Conservation (phyloP, 805 yeast genomes). For the Saturnispora ahearnii region DNA sequence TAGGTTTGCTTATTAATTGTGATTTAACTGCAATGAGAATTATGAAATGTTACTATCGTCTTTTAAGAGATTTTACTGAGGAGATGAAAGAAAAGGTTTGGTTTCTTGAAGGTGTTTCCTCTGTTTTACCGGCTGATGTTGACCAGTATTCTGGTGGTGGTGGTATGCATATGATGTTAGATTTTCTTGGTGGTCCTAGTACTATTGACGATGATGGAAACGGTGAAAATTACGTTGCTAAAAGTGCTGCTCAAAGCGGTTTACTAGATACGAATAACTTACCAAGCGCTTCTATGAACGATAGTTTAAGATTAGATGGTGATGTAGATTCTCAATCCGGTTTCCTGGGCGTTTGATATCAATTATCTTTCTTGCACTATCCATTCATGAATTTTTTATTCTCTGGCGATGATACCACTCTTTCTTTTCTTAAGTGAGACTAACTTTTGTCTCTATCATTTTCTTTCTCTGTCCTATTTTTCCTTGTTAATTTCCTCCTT, state of each 20-base stretch:
- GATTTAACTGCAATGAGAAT: constrained; percentile 85
- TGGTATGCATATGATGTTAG: constrained; percentile 88
- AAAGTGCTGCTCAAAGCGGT: constrained; percentile 35
- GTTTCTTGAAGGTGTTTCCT: constrained; percentile 88
- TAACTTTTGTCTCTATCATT: background rate
- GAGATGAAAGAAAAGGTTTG: constrained; percentile 87
- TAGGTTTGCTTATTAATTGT: constrained; percentile 71
- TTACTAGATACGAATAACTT: constrained; percentile 45
- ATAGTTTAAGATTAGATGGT: constrained; percentile 43
- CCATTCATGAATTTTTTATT: background rate
- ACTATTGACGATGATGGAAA: constrained; percentile 26
- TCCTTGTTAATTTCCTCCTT: background rate
- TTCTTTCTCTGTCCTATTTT: background rate
- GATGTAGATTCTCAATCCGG: constrained; percentile 29
- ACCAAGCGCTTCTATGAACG: constrained; percentile 40
- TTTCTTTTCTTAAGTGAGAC: background rate
- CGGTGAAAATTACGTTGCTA: constrained; percentile 36
- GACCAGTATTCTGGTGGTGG: constrained; percentile 88
- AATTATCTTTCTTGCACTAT: background rate
- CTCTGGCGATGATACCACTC: background rate
- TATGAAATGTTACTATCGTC: constrained; percentile 78
- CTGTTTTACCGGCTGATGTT: constrained; percentile 83
- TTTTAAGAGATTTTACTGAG: constrained; percentile 70
- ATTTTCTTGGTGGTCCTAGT: constrained; percentile 63
- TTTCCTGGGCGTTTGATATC: constrained; percentile 18